These are phyloP conservation scores for Conoideocrella luteorostrata DNA, from an alignment of 2,329 filamentous ascomycete genomes.

Conservation along the genomic window DNA sequence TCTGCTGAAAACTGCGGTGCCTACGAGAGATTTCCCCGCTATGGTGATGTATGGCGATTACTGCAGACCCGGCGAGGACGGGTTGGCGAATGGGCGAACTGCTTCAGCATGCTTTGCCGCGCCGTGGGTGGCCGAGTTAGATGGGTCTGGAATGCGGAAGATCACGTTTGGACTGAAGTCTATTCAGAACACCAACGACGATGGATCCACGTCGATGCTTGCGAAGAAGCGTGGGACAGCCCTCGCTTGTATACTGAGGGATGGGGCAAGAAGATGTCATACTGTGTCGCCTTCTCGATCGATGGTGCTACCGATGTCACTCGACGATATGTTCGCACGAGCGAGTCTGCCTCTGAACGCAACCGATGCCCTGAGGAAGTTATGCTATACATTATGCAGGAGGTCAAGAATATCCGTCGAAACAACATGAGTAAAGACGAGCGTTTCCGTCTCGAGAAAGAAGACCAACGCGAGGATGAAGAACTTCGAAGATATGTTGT, in stretches of 20 bases:
- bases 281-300: conserved; percentile 93
- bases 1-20: conserved; percentile 67
- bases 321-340: conserved; percentile 63
- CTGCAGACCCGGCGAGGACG: conserved; percentile 81
- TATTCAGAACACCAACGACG: conserved; percentile 89
- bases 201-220: conserved; percentile 96
- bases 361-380: conserved; percentile 82
- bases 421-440: conserved; percentile 81
- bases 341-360: conserved; percentile 65
- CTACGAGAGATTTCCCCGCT: conserved; percentile 86
- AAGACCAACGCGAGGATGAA: conserved; percentile 68
- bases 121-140: conserved; percentile 85
- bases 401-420: conserved; percentile 80
- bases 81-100: conserved; percentile 95
- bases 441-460: conserved; percentile 72
- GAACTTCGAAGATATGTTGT: conserved; percentile 71
- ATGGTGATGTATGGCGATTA: conserved; percentile 90
- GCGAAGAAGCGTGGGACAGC: conserved; percentile 93
- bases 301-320: conserved; percentile 70
- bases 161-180: conserved; percentile 96
- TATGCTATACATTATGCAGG: conserved; percentile 82
- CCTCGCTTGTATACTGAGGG: conserved; percentile 88
- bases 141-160: conserved; percentile 98
- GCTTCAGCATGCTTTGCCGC: conserved; percentile 96
- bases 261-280: conserved; percentile 94